phyloP scores from a whole-genome alignment of 495 filamentous ascomycete species.

The Pyrenula massariospora region DNA sequence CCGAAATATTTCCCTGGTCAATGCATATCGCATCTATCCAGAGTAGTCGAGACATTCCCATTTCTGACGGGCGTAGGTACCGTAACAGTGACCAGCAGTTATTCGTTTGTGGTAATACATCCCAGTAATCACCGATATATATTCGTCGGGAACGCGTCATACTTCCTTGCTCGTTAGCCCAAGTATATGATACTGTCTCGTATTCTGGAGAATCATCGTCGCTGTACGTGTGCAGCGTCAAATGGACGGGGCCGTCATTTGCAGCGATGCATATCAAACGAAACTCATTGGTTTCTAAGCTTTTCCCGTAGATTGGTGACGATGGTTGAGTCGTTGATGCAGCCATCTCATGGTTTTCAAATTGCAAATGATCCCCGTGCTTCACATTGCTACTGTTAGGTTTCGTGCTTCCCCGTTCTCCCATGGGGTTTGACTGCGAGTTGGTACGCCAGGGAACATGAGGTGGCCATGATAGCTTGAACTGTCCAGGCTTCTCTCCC shows the following conservation, averaged over 20 bases:
- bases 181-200: conserved; percentile 16
- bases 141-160: conserved; percentile 7
- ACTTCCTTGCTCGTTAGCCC: conserved; percentile 16
- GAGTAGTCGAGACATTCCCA: neutral
- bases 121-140: conserved; percentile 16
- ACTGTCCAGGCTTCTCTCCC: neutral
- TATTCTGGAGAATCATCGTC: conserved; percentile 16
- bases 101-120: conserved; percentile 15
- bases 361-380: neutral
- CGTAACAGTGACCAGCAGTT: conserved; percentile 19
- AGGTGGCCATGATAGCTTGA: neutral
- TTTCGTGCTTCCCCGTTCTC: neutral
- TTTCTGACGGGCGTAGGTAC: conserved; percentile 7
- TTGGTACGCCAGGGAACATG: neutral
- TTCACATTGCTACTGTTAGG: neutral
- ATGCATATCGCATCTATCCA: neutral
- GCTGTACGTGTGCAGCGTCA: conserved; percentile 9
- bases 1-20: conserved; percentile 7
- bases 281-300: neutral
- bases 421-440: neutral
- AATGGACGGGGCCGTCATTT: conserved; percentile 7
- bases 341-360: neutral
- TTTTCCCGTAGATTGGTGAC: neutral
- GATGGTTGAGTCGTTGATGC: too few relatives aligned
- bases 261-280: neutral